Evolutionary conservation across 2,329 filamentous ascomycete species (phyloP).

Genomic region (Ampelomyces quisqualis): DNA sequence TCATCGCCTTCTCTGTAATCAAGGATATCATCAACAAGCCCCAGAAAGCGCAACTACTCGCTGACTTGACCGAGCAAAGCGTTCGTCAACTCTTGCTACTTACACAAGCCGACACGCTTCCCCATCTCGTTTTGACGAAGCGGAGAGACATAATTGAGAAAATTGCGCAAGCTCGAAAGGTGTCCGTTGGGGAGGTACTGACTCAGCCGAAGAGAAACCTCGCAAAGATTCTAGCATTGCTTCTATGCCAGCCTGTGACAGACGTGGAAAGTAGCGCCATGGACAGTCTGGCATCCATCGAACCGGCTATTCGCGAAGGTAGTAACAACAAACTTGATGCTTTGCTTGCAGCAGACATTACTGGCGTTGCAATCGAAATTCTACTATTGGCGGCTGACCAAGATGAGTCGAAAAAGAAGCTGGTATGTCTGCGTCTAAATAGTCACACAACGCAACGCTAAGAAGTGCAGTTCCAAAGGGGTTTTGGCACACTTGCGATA

Average conservation of each 20-base stretch:
- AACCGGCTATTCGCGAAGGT: constrained; percentile 65
- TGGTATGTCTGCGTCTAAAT: constrained; percentile 52
- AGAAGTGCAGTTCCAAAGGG: constrained; percentile 48
- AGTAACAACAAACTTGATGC: constrained; percentile 61
- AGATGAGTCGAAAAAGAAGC: constrained; percentile 52
- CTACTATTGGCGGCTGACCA: constrained; percentile 77
- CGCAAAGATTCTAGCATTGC: constrained; percentile 58
- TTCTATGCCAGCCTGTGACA: constrained; percentile 61
- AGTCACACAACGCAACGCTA: neutral
- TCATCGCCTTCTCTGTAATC: constrained; percentile 75
- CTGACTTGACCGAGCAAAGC: constrained; percentile 75
- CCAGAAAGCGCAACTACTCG: constrained; percentile 77
- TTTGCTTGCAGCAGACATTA: constrained; percentile 72
- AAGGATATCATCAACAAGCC: constrained; percentile 79
- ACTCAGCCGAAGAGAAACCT: constrained; percentile 59
- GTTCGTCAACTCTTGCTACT: constrained; percentile 71
- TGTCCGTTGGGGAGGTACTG: constrained; percentile 61
- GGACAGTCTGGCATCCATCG: constrained; percentile 66
- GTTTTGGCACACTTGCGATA: constrained; percentile 49
- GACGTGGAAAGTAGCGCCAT: constrained; percentile 69
- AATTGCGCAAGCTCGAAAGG: constrained; percentile 69
- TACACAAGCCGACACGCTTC: constrained; percentile 79
- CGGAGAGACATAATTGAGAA: constrained; percentile 76
- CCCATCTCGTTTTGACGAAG: constrained; percentile 79
- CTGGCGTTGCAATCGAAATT: constrained; percentile 75